Conservation (phyloP, 1,284 basidiomycete species). For the Schizopora paradoxa region DNA sequence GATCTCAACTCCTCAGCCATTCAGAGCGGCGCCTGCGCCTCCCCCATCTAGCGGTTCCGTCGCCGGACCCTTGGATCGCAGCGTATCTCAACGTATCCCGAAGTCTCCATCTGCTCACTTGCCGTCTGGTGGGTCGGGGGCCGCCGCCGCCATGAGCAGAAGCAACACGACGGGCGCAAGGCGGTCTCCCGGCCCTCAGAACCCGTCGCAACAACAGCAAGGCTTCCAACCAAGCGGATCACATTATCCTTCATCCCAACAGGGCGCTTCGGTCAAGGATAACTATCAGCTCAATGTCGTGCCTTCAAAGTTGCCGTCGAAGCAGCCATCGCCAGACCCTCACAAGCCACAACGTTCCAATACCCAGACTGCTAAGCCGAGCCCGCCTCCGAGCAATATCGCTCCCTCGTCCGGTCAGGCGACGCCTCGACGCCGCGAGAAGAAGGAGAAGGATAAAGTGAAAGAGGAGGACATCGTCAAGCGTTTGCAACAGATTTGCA, state of each 20-base stretch:
- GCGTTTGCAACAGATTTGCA: constrained; percentile 90
- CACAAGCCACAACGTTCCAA: constrained; percentile 21
- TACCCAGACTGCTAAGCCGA: no score
- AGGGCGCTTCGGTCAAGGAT: constrained; percentile 37
- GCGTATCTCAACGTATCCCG: constrained; percentile 63
- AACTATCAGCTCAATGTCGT: constrained; percentile 48
- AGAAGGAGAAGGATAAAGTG: constrained; percentile 75
- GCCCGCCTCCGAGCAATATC: constrained; percentile 18
- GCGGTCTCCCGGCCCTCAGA: constrained; percentile 32
- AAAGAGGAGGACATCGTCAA: constrained; percentile 89
- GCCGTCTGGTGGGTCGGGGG: constrained; percentile 40
- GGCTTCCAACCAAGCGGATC: constrained; percentile 11
- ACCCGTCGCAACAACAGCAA: constrained; percentile 14
- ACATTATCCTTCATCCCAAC: constrained; percentile 30
- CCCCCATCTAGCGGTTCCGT: constrained; percentile 33
- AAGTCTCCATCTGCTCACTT: constrained; percentile 44
- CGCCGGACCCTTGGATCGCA: constrained; percentile 67
- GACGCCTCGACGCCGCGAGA: constrained; percentile 81
- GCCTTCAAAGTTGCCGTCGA: constrained; percentile 51
- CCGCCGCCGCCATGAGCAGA: constrained; percentile 47
- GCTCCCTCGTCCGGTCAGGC: constrained; percentile 41
- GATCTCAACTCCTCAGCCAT: constrained; percentile 41
- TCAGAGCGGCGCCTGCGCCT: constrained; percentile 64
- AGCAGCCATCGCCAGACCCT: constrained; percentile 23
- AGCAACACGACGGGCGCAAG: constrained; percentile 61